Evolutionary conservation across 1,284 basidiomycete genomes (phyloP).

Genomic region (Ustilago xerochloae): DNA sequence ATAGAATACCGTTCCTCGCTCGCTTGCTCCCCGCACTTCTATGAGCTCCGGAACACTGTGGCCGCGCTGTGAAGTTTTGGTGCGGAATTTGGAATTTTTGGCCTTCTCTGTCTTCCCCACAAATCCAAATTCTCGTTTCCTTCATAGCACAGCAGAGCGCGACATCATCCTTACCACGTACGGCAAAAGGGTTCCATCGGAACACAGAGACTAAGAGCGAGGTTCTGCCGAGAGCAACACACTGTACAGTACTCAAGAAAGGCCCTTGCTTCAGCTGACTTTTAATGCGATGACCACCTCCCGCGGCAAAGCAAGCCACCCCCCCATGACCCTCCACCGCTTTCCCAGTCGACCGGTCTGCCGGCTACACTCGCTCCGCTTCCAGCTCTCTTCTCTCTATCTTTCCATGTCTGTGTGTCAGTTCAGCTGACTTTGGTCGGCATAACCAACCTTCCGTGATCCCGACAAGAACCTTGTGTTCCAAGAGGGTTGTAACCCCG

Average conservation of each 20-base stretch:
- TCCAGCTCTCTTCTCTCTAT: neutral
- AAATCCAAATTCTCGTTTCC: neutral
- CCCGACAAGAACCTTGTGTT: neutral
- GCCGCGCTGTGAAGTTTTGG: neutral
- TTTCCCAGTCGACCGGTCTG: slow-evolving; percentile 8
- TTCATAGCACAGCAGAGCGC: neutral
- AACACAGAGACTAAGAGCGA: no score
- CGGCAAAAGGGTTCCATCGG: neutral
- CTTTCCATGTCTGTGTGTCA: neutral
- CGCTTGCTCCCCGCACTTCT: neutral
- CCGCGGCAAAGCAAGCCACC: neutral
- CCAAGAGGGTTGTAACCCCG: no score
- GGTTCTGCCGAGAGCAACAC: slow-evolving; percentile 1
- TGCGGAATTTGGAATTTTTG: neutral
- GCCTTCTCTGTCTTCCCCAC: slow-evolving; percentile 2
- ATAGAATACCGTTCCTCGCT: neutral
- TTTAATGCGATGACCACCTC: neutral
- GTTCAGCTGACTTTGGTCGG: neutral
- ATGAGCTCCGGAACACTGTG: neutral
- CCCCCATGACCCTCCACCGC: slow-evolving; percentile 7
- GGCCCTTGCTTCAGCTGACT: neutral
- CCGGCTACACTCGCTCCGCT: slow-evolving; percentile 9
- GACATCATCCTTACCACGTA: neutral
- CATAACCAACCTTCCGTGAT: neutral
- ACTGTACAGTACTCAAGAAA: no score